Evolutionary conservation across 305 asterid species (phyloP).

Genomic region (Solanum hybrid): DNA sequence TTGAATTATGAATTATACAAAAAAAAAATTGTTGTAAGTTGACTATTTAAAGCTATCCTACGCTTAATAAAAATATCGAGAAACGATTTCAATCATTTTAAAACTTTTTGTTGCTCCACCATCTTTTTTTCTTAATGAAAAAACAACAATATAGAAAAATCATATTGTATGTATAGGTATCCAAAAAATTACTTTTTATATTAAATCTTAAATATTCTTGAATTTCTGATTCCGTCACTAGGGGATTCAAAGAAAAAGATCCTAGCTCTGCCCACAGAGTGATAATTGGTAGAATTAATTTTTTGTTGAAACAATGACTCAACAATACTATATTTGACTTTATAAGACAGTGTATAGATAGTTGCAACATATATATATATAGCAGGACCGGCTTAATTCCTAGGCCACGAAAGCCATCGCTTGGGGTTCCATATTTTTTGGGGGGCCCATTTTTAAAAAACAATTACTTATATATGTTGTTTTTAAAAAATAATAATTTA

Average conservation of each 20-base stretch:
- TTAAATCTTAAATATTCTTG: background rate
- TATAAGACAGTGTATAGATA: too few species aligned
- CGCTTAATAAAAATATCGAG: background rate
- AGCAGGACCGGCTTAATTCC: too few species aligned
- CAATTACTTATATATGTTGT: too few species aligned
- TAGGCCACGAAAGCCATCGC: too few species aligned
- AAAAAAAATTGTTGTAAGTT: background rate
- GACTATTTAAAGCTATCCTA: background rate
- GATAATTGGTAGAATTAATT: too few species aligned
- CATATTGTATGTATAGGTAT: background rate
- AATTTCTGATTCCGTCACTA: accelerated
- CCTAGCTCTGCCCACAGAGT: too few species aligned
- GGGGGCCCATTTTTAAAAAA: too few species aligned
- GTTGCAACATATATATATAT: too few species aligned
- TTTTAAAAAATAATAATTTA: too few species aligned
- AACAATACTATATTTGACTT: too few species aligned
- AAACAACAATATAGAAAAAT: background rate
- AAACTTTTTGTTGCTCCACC: background rate
- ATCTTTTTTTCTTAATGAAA: background rate
- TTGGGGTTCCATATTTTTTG: too few species aligned
- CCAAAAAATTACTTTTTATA: background rate
- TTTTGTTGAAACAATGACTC: too few species aligned
- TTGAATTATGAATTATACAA: background rate
- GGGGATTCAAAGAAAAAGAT: background rate
- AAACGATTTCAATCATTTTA: background rate